Conservation (phyloP, 2,329 filamentous ascomycete genomes). For the Ascochyta fabae region DNA sequence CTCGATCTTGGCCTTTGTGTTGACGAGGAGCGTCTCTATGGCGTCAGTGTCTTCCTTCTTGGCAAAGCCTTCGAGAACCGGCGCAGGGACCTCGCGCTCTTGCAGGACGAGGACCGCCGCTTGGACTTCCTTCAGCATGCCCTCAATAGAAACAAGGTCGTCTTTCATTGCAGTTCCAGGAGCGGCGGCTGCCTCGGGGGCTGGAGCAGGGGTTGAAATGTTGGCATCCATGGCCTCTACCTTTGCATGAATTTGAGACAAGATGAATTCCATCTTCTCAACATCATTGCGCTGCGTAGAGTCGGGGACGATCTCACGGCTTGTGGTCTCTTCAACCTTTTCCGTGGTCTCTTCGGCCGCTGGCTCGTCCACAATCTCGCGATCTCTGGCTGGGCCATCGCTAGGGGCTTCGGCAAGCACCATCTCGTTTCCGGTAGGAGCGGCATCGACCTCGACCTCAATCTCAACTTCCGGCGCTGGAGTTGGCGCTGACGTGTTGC, state of each 20-base stretch:
- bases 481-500: conserved; percentile 30
- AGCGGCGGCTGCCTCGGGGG: conserved; percentile 34
- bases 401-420: conserved; percentile 58
- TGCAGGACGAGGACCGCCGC: conserved; percentile 56
- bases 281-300: conserved; percentile 73
- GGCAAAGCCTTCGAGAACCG: conserved; percentile 60
- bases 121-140: conserved; percentile 63
- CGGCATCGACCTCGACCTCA: conserved; percentile 58
- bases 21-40: conserved; percentile 87
- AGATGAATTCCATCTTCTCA: conserved; percentile 82
- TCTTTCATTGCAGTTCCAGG: conserved; percentile 55
- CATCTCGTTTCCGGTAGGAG: conserved; percentile 55
- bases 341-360: conserved; percentile 43
- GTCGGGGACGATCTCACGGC: conserved; percentile 50
- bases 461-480: conserved; percentile 33
- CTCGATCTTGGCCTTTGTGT: conserved; percentile 87
- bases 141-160: conserved; percentile 59
- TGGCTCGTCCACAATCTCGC: conserved; percentile 52
- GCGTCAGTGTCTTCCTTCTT: conserved; percentile 86
- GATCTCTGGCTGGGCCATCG: conserved; percentile 39
- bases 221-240: conserved; percentile 75
- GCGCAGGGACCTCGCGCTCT: conserved; percentile 33
- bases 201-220: conserved; percentile 54
- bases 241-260: conserved; percentile 82
- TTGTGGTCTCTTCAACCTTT: conserved; percentile 47